Evolutionary conservation across 169 alveolate genomes (phyloP).

Genomic region (Eimeria mitis): DNA sequence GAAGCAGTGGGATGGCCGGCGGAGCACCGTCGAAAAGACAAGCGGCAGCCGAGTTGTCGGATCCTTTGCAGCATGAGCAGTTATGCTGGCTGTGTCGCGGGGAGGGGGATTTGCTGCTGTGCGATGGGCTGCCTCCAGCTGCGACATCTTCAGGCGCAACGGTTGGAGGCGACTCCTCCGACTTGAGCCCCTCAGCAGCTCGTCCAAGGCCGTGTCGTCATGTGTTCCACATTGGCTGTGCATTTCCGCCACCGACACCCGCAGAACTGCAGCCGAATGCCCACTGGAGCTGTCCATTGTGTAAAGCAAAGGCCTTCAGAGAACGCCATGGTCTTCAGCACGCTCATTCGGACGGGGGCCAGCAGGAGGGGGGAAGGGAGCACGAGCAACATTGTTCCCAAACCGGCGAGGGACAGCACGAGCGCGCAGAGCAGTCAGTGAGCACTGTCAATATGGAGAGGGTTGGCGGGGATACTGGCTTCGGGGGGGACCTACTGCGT

Average conservation of each 20-base stretch:
- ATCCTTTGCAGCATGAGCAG: conserved; percentile 65
- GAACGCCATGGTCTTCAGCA: conserved; percentile 29
- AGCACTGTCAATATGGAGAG: neutral
- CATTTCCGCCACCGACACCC: conserved; percentile 66
- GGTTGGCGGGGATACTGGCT: neutral
- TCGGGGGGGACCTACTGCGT: conserved; percentile 33
- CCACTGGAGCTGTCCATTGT: conserved; percentile 70
- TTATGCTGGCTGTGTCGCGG: conserved; percentile 69
- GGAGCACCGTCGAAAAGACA: neutral
- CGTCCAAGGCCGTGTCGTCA: conserved; percentile 65
- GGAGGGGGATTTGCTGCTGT: conserved; percentile 66
- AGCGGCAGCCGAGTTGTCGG: conserved; percentile 13
- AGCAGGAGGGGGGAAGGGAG: neutral
- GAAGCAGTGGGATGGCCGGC: conserved; percentile 25
- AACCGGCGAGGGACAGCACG: conserved; percentile 22
- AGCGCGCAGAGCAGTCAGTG: neutral
- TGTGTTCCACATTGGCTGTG: conserved; percentile 74
- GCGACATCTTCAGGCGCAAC: neutral
- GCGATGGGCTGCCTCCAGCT: conserved; percentile 66
- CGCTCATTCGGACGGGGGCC: neutral
- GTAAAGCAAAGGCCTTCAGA: conserved; percentile 65
- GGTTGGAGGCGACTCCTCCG: neutral
- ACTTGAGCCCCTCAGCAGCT: neutral
- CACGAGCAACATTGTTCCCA: neutral
- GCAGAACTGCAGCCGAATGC: conserved; percentile 74